These are phyloP conservation scores for Candida parachauliodes DNA, from an alignment of 805 yeast genomes.

Conservation along the genomic window DNA sequence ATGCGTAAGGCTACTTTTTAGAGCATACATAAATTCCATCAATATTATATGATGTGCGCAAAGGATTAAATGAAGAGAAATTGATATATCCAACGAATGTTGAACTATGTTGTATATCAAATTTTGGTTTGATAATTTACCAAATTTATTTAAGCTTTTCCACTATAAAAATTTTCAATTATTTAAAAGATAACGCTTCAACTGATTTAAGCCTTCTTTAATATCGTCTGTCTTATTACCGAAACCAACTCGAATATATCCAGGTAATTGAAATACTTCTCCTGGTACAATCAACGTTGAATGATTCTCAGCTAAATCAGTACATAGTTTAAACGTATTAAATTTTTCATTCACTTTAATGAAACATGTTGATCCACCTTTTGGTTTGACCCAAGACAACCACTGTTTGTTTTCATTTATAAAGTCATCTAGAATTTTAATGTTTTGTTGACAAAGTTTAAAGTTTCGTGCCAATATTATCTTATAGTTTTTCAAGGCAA, in stretches of 20 bases:
- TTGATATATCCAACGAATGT: too few species aligned
- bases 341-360: slow-evolving; percentile 28
- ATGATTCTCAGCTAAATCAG: slow-evolving; percentile 31
- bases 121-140: too few species aligned
- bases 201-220: slow-evolving; percentile 26
- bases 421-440: slow-evolving; percentile 31
- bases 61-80: too few species aligned
- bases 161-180: too few species aligned
- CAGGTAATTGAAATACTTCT: slow-evolving; percentile 41
- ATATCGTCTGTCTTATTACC: slow-evolving; percentile 40
- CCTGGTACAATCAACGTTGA: slow-evolving; percentile 46
- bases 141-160: too few species aligned
- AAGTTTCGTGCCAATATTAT: slow-evolving; percentile 37
- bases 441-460: slow-evolving; percentile 35
- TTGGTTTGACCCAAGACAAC: slow-evolving; percentile 40
- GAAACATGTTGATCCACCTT: slow-evolving; percentile 48
- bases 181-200: slow-evolving; percentile 14
- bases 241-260: slow-evolving; percentile 46
- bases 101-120: too few species aligned
- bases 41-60: too few species aligned
- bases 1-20: too few species aligned
- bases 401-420: slow-evolving; percentile 26
- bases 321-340: slow-evolving; percentile 29
- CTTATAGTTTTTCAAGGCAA: slow-evolving; percentile 34
- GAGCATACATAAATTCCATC: too few species aligned